Base-by-base conservation (phyloP, 306 rosid species). In the Alnus rubra region DNA sequence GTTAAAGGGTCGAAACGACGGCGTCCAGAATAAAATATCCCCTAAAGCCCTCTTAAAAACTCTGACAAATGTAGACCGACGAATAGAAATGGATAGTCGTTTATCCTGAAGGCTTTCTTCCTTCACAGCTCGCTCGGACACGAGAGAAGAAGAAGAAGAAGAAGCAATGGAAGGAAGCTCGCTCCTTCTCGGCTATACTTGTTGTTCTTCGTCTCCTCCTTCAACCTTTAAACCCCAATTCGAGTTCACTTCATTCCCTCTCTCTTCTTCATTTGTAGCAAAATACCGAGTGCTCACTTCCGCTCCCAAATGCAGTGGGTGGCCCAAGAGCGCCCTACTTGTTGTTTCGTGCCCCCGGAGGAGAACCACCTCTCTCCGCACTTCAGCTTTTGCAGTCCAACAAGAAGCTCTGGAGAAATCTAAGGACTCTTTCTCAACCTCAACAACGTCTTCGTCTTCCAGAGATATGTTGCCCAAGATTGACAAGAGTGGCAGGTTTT, bases 401-500 rank as follows among this genome's bases (percentile, higher is more conserved):
- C 71, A 90, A 78, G 72, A 42, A 18, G 73, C 84, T 39, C 65
- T 64, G 1, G 84, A 8, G 28, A 81, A 81, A 78, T 45, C 67
- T 52, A 45, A 75, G 16, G 78, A 52, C 69, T 79, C 87, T 28
- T 9, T 19, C 3, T 72, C 80, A 1, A 10, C 80, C 44, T 39
- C 78, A 72, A 2, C 74, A n/a, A 49, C 79, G 58, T 18, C 68
- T 59, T 51, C 59, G 10, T 71, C 56, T 73, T 73, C 80, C 42
- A 54, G 62, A 70, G 92, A 87, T 3, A 71, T 76, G 73, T 69
- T 89, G 73, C 98, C 98, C 76, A 94, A 89, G 88, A 78, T 91
- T 58, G 98, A 94, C 54, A 91, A 87, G 82, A 88, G 87, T 69
- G 98, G 97, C 14, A 82, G 93, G 54, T 89, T 94, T 74, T 92